Conservation (phyloP, 2,329 filamentous ascomycete genomes). For the Fusarium sp. region DNA sequence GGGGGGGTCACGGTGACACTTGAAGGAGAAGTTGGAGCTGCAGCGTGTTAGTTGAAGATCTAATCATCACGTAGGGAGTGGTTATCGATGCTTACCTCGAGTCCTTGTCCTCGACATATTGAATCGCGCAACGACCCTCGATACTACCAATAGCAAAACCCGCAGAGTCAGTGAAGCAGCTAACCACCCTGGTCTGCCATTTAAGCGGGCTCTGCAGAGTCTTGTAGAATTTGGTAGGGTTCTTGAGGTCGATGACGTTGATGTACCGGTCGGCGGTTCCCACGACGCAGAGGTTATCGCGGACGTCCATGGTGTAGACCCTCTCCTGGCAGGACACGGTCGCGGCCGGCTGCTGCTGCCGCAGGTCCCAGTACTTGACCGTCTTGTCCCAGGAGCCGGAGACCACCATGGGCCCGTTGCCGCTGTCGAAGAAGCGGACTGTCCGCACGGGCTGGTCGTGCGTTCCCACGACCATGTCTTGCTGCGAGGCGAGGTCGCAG, state of each 20-base stretch:
- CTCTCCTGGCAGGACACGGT: conserved; percentile 78
- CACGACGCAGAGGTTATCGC: conserved; percentile 87
- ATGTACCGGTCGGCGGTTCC: conserved; percentile 96
- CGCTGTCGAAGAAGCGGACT: conserved; percentile 81
- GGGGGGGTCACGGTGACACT: conserved; percentile 91
- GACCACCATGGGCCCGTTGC: conserved; percentile 82
- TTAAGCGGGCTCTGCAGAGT: conserved; percentile 95
- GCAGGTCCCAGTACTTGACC: conserved; percentile 89
- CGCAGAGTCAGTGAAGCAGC: conserved; percentile 91
- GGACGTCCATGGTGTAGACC: conserved; percentile 92
- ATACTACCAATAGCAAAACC: conserved; percentile 97
- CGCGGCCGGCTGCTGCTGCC: conserved; percentile 73
- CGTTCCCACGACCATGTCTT: conserved; percentile 79
- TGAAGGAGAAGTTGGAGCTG: conserved; percentile 97
- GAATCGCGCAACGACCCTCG: conserved; percentile 96
- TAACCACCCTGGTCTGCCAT: conserved; percentile 96
- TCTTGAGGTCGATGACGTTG: conserved; percentile 91
- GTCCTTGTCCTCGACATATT: conserved; percentile 98
- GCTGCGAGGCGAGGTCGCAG: conserved; percentile 80
- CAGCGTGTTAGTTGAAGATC: conserved; percentile 17
- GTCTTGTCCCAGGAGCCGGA: conserved; percentile 95
- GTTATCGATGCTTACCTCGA: conserved; percentile 64
- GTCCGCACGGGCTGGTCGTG: conserved; percentile 87
- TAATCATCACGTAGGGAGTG: not conserved
- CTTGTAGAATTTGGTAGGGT: conserved; percentile 94